Base-by-base conservation (phyloP, 2,329 filamentous ascomycete genomes). In the Cercospora beticola region DNA sequence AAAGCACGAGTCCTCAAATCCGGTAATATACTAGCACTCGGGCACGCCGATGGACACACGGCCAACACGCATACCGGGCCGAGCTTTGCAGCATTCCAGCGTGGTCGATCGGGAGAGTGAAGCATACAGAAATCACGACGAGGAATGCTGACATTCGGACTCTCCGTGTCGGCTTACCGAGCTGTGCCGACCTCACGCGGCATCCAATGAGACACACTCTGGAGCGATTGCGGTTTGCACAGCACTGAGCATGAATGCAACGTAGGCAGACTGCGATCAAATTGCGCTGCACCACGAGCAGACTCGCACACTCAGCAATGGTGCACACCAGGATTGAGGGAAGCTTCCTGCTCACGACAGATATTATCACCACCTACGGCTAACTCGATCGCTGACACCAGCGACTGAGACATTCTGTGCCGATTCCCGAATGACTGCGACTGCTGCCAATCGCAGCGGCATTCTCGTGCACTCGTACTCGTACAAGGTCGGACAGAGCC, bases 91-190 rank as follows among this genome's bases (percentile, higher is more conserved):
- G 28, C 56, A 59, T 59, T 59, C 56, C 56, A 59, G 7, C 16
- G 56, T 36, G 31, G n/a, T 23, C 9, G 4, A 8, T 8, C 49
- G 49, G 49, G 49, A 54, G 21, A 54, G 23, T 54, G 23, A n/a
- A 28, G 21, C 26, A 3, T 28, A 16, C 49, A 26, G 28, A 59
- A 31, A 31, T 40, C 5, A 40, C 16, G 56, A 9, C 9, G 60
- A 62, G 60, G 60, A 62, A 62, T 62, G 60, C 18, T 18, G 60
- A 59, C 60, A 18, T 33, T 61, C 57, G 56, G 64, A 61, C 40
- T 57, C 30, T 26, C 21, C 49, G 57, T 9, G 36, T 52, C 65
- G 65, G 65, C 65, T 62, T 66, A 26, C 65, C 65, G 65, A 31
- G 31, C 57, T 43, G 31, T 9, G 30, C 49, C 59, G 59, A 66